Evolutionary conservation across 1,284 basidiomycete species (phyloP), one percentile per base, ranked within the genome.

Genomic region (Ceratobasidium sp.): DNA sequence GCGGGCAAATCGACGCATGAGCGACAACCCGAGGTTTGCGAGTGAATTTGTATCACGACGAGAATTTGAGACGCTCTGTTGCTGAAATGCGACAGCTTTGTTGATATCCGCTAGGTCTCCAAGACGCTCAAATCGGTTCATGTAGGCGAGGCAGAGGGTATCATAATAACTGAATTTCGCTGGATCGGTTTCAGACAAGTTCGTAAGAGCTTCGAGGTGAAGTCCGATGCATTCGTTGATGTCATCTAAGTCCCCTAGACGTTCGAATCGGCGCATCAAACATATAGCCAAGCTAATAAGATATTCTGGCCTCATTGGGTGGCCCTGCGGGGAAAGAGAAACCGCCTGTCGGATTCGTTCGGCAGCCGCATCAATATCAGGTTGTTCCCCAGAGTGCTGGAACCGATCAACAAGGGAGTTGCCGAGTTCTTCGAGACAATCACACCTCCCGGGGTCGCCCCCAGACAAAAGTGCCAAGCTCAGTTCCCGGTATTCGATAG

Each of bases 311-410:
- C n/a, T n/a, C n/a, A n/a, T n/a, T n/a, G n/a, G 50, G n/a, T 53
- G 27, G n/a, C 19, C 50, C 50, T 6, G 19, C 50, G 8, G 50
- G 17, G 27, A 24, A n/a, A 53, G 27, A 6, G 7, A 9, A 17
- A 53, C 19, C 27, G 50, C 50, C 19, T n/a, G 7, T 53, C n/a
- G 17, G 7, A 7, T 53, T 17, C 15, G 33, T 22, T 36, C 24
- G 31, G 45, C 45, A 22, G 59, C 59, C 11, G n/a, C n/a, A 33
- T 62, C 36, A 11, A 62, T 62, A 36, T 62, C 59, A 17, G 17
- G 9, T 3, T 44, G 59, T 9, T 62, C 11, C 27, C 59, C 59
- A 6, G n/a, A 11, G 41, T 14, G 29, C 33, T 62, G 33, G 27
- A 62, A 62, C 9, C 41, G 11, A 8, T 33, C 15, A n/a, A 31